Evolutionary conservation across 2,329 filamentous ascomycete species (phyloP), one percentile per base, ranked within the genome.

Genomic region (Nothophaeocryptopus gaeumannii): DNA sequence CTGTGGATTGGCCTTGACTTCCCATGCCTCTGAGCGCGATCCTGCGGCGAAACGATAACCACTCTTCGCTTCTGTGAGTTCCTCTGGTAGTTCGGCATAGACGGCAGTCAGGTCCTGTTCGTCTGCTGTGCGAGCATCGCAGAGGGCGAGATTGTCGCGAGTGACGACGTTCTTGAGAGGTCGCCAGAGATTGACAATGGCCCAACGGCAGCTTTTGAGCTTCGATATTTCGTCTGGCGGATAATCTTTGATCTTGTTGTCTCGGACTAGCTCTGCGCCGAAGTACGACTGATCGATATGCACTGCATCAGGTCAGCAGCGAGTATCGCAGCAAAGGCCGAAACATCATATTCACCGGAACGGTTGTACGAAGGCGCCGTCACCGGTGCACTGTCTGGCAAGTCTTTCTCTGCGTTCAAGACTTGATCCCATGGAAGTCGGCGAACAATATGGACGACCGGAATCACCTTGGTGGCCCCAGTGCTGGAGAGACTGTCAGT

Each of bases 251-350:
- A 26, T 26, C 20, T 26, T 26, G 10, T 29, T 37, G n/a, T 41
- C 38, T 7, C 45, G 12, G 8, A 51, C 10, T 11, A 37, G 20
- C 8, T 46, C 31, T 16, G 48, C 48, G 12, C 48, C 42, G 26
- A 29, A 30, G 38, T 51, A 46, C 5, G 48, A 46, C 16, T 47
- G 39, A 15, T 52, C 49, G 44, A 52, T 37, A 5, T 47, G 44
- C 4, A 52, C 20, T 26, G 20, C 20, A 26, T 26, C 20, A 26
- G 20, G 20, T 26, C 7, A 26, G 20, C 20, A 26, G 20, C 20
- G 20, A 26, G 20, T 26, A 3, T 26, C 20, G 20, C 7, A 26
- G 20, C 20, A 7, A 26, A 26, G 20, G 20, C 7, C 20, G 20
- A 26, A 26, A 26, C 7, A 26, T 26, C 20, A 26, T 26, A 26